Evolutionary conservation across 345 rosid species (phyloP), one percentile per base, ranked within the genome.

Genomic region (Laguncularia racemosa): DNA sequence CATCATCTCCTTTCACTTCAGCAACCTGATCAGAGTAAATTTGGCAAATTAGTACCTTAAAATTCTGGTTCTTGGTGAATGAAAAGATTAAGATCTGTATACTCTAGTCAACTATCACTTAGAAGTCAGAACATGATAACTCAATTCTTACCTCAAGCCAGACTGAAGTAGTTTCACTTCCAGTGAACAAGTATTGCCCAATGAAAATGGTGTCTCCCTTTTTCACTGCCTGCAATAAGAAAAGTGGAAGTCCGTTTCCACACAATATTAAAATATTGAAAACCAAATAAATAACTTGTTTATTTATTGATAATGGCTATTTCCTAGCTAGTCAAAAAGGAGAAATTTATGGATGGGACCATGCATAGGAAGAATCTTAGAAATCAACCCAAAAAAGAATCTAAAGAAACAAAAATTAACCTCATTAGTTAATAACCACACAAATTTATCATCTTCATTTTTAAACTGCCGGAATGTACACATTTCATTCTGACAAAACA

Each of bases 141-240:
- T 54, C 44, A 50, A 33, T 44, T 20, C 63, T 68, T 71, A 89
- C 97, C 99, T 93, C 99, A 54, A 87, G 86, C 97, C 96, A 93
- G 0, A 87, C 99, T 50, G 99, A 89, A 62, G 97, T 89, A 55
- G 97, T 87, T 78, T 93, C 99, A 75, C 96, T 89, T 53, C 99
- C 97, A 47, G 99, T 87, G 79, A 93, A 93, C 43, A 89, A 73
- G 82, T 93, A 87, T 20, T 89, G 99, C 47, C 99, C 99, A 50
- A 85, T 57, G 63, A 89, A 93, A 71, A 89, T 87, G 64, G 99
- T 93, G 72, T 93, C 99, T 57, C 99, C 97, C 26, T 72, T 74
- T 63, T 89, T 93, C 66, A 93, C 97, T 19, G 90, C 84, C 97
- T 89, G 81, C 59, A 70, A 76, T 74, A 69, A 60, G 54, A 67